Evolutionary conservation across 2,329 filamentous ascomycete species (phyloP), one percentile per base, ranked within the genome.

Genomic region (Exophiala sp.): DNA sequence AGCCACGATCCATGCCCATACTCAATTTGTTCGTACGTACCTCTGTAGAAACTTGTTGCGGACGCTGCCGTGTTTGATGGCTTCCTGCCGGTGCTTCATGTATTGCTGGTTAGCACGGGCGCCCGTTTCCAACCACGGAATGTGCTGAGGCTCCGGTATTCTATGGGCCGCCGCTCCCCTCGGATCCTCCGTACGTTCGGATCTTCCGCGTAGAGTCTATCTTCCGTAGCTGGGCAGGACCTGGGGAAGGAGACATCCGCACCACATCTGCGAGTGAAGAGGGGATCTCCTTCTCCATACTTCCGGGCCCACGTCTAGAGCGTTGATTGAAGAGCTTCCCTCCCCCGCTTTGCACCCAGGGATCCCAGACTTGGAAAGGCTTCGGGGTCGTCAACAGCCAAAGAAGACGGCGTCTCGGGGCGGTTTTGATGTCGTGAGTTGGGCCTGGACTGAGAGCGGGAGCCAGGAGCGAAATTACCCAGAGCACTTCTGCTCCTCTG

Each of bases 11-110:
- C 43, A 18, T 24, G 23, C 5, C 8, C 19, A 40, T 7, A 30
- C 3, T 19, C 16, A 27, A 14, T 10, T 35, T 3, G 22, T 27
- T 19, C 18, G 3, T 30, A 39, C 72, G 62, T 71, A 91, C 88
- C 88, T 95, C 69, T 96, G 91, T 47, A 98, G 71, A 62, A 97
- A 98, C 66, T 97, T 97, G 68, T 97, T 98, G 56, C 93, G 81
- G 65, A 96, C 80, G 60, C 90, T 93, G 59, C 93, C 93, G 66
- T 98, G 93, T 70, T 95, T 95, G 67, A 98, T 95, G 50, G 93
- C 93, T 70, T 97, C 91, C 63, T 90, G 86, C 46, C 93, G 85
- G 60, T 90, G 88, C 71, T 95, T 95, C 60, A 98, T 80, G 66
- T 98, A 98, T 19, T 88, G 85, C 68, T 90, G 89, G 67, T 98